Base-by-base conservation (phyloP, 192 early-diverging fungal species). In the Coemansia sp. region DNA sequence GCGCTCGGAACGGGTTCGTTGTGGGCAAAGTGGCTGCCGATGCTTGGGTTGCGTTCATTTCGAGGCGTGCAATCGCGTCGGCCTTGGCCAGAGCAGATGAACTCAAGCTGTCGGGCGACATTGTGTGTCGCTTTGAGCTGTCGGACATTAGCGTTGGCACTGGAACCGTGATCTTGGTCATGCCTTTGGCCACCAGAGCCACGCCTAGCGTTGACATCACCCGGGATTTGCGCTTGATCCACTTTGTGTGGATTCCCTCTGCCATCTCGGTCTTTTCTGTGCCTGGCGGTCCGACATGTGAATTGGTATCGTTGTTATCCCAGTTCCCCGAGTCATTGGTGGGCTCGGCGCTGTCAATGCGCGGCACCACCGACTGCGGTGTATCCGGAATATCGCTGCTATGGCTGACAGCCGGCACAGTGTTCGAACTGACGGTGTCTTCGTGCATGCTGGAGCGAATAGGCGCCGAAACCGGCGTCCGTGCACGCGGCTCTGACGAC, bases 181-280 rank as follows among this genome's bases (percentile, higher is more conserved):
- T 58, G 47, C 61, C 66, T 56, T 68, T 68, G 38, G 56, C 58
- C 28, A 67, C 37, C 59, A 66, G 58, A 3, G 62, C 52, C 17
- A 66, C 57, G 11, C 68, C 60, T 34, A 70, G 65, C 25, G 71
- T 68, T 24, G 76, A 73, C 56, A 70, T 58, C 26, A 65, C 60
- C 51, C 70, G 71, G 49, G 76, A 79, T 61, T 79, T 73, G 76
- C 76, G 76, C 68, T 79, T 73, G 37, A 79, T 70, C 71, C 71
- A 74, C 60, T 74, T 69, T 50, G 62, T 49, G 36, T 68, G 58
- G 0, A 49, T 23, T 2, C 37, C 63, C 1, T 26, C 61, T 3
- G 61, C 37, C 42, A 18, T 5, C 57, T 4, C 24, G 9, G 31
- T 7, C n/a, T 36, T 20, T 20, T 23, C 48, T 4, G 42, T 58